Evolutionary conservation across 805 yeast genomes (phyloP).

Genomic region (Metschnikowia gruessii): DNA sequence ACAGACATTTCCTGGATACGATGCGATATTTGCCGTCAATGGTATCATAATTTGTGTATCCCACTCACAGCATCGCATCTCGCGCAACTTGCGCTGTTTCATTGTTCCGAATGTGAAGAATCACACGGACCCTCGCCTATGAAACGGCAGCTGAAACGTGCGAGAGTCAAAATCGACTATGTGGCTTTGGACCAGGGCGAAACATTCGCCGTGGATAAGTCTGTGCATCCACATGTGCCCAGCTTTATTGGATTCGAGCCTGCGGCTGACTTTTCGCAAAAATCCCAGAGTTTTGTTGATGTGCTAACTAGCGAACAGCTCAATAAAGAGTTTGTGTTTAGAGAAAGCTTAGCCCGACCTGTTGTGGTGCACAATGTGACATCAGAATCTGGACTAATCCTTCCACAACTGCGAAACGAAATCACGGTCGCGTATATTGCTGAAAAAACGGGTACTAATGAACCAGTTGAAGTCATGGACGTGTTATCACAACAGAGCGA

Average conservation of each 20-base stretch:
- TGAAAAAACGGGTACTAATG: constrained; percentile 58
- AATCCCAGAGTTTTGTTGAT: constrained; percentile 21
- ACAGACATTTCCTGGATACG: constrained; percentile 45
- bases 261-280: constrained; percentile 7
- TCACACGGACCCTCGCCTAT: constrained; percentile 48
- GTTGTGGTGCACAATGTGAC: constrained; percentile 38
- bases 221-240: constrained; percentile 52
- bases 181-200: constrained; percentile 78
- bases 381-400: constrained; percentile 42
- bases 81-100: constrained; percentile 44
- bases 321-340: constrained; percentile 34
- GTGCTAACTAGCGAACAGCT: constrained; percentile 34
- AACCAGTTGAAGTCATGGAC: constrained; percentile 80
- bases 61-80: constrained; percentile 26
- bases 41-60: constrained; percentile 56
- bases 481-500: constrained; percentile 73
- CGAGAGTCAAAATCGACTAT: constrained; percentile 61
- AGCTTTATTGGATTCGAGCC: constrained; percentile 16
- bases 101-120: constrained; percentile 49
- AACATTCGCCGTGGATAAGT: constrained; percentile 43
- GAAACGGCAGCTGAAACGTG: constrained; percentile 55
- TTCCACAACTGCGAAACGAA: constrained; percentile 43
- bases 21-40: constrained; percentile 51
- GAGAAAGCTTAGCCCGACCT: constrained; percentile 41
- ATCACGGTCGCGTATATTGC: constrained; percentile 58